Base-by-base conservation (phyloP, 108 stramenopile genomes). In the Cyclostephanos tholiformis region DNA sequence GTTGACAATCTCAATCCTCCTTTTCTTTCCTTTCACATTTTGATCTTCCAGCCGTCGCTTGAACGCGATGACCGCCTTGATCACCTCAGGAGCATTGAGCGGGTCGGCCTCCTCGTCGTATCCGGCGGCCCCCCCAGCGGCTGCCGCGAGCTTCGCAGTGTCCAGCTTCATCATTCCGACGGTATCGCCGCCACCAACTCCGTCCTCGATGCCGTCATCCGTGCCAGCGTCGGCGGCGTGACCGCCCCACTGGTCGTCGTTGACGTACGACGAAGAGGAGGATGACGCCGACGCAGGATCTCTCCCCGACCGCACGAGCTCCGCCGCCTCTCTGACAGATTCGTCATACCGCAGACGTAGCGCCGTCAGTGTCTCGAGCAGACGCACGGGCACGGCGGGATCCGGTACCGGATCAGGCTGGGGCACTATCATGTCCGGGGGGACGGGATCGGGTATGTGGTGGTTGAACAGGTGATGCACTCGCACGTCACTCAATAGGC, bases 61-160 rank as follows among this genome's bases (percentile, higher is more conserved):
- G 69, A 94, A 94, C 56, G 79, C 85, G 53, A 85, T 72, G 14
- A 94, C 93, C 14, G 91, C 90, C 46, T 81, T 84, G 41, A 94
- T 55, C 2, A 94, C 93, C 8, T 87, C 82, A 0, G 93, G 93
- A 23, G 89, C 86, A 77, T 87, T 91, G 6, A 94, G 65, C 0
- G 93, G 93, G 84, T 94, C 93, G 44, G 83, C 90, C 19, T 94
- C 93, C 55, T 86, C 89, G 67, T 90, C 91, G 63, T 91, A 90
- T 0, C 53, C 79, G 7, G 71, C 67, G 12, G 80, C 88, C 17
- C 83, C 88, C 14, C 75, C 89, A 14, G 86, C 86, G 12, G 77
- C 77, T 6, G 86, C 86, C 9, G 87, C 80, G 30, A 71, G 51
- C 30, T 80, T 80, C 36, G 49, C 72, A 51, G 71, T 72, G 69